phyloP scores from a whole-genome alignment of 2,329 filamentous ascomycete species.

The Xylaria sp. region DNA sequence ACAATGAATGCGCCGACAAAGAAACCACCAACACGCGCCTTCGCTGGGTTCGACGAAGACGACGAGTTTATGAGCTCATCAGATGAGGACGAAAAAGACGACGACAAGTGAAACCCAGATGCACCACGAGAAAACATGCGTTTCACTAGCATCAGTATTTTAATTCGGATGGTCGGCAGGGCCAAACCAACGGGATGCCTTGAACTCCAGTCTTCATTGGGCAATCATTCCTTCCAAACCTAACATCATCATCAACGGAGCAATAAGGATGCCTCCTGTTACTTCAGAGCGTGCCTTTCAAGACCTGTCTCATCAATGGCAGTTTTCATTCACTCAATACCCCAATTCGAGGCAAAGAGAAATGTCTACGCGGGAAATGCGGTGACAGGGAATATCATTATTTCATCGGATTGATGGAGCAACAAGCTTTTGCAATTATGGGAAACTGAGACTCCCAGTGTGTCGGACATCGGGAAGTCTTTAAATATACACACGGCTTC shows the following conservation, averaged over 20 bases:
- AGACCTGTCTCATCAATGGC: neutral
- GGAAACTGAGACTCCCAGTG: neutral
- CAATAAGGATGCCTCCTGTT: neutral
- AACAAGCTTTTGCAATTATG: neutral
- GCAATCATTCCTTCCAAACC: neutral
- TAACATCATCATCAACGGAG: neutral
- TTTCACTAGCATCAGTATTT: neutral
- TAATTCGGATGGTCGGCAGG: neutral
- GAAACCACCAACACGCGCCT: slow-evolving; percentile 57
- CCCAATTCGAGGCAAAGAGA: neutral
- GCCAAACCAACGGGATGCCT: neutral
- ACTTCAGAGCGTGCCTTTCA: neutral
- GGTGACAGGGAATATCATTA: neutral
- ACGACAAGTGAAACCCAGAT: slow-evolving; percentile 25
- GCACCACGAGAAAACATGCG: neutral
- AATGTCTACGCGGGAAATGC: neutral
- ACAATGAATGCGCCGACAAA: slow-evolving; percentile 55
- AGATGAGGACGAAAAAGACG: slow-evolving; percentile 62
- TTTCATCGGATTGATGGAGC: neutral
- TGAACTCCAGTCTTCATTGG: neutral
- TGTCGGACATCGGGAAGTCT: neutral
- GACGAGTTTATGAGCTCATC: slow-evolving; percentile 78
- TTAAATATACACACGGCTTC: neutral
- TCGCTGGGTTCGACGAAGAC: slow-evolving; percentile 83
- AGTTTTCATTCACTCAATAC: neutral